phyloP scores from a whole-genome alignment of 176 grass and related monocot species.

The Rhipidocladum racemiflorum region DNA sequence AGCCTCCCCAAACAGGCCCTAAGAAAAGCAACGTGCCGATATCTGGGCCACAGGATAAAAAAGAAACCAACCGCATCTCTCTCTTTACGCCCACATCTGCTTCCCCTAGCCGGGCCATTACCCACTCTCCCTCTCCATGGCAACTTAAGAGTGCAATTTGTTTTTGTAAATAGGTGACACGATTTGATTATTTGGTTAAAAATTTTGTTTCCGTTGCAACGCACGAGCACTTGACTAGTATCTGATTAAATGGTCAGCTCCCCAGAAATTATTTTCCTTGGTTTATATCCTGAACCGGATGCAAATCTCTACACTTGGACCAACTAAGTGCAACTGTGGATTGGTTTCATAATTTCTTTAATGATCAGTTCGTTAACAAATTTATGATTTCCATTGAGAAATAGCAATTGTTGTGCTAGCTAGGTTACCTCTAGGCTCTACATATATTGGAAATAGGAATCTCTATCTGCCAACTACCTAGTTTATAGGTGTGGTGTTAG shows the following conservation, averaged over 20 bases:
- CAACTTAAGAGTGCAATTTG: too few species aligned
- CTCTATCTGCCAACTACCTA: not conserved
- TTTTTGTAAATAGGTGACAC: too few species aligned
- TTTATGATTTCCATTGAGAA: not conserved
- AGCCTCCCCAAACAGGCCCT: too few species aligned
- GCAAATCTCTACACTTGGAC: conserved; percentile 8
- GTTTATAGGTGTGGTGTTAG: not conserved
- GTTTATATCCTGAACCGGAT: not conserved
- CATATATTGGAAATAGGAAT: not conserved
- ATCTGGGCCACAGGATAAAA: too few species aligned
- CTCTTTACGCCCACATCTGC: too few species aligned
- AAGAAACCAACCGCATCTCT: too few species aligned
- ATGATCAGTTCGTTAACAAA: not conserved
- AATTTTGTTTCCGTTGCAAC: too few species aligned
- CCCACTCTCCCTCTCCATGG: too few species aligned
- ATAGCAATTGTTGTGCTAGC: not conserved
- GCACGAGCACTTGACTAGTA: too few species aligned
- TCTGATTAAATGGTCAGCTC: conserved; percentile 5
- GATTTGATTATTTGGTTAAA: too few species aligned
- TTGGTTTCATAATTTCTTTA: not conserved
- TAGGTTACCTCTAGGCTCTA: not conserved
- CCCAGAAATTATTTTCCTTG: not conserved
- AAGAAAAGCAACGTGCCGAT: too few species aligned
- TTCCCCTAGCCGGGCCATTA: too few species aligned
- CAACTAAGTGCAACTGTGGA: not conserved